phyloP scores from a whole-genome alignment of 1,284 basidiomycete genomes.

The Vanrija humicola region DNA sequence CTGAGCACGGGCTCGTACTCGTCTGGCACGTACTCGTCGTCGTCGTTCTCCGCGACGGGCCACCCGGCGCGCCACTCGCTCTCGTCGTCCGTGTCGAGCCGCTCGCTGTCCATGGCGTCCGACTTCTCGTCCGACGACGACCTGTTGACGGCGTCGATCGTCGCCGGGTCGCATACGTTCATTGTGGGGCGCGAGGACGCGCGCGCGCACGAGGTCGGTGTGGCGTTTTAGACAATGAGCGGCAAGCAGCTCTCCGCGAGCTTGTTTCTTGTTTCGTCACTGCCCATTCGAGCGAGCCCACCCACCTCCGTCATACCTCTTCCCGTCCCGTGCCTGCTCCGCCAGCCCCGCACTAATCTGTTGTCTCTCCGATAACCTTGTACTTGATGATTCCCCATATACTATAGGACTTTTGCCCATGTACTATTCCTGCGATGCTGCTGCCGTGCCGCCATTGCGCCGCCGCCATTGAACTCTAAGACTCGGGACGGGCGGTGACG shows the following conservation, averaged over 20 bases:
- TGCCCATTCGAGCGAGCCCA: neutral
- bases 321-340: neutral
- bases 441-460: no score
- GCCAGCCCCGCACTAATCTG: neutral
- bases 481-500: no score
- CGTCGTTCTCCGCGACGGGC: neutral
- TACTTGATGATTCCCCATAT: neutral
- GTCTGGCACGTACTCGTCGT: neutral
- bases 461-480: no score
- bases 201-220: constrained; percentile 13
- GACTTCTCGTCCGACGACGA: constrained; percentile 39
- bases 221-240: constrained; percentile 7
- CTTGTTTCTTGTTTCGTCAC: neutral
- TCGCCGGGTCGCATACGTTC: constrained; percentile 20
- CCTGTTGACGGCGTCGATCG: constrained; percentile 38
- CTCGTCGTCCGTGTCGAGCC: constrained; percentile 3
- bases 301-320: no score
- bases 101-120: constrained; percentile 15
- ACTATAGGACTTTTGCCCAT: neutral
- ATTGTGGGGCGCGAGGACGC: constrained; percentile 9
- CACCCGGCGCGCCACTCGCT: constrained; percentile 1
- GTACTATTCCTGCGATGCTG: neutral
- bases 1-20: neutral
- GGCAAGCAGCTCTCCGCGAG: neutral
- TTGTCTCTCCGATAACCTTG: neutral